phyloP scores from a whole-genome alignment of 345 rosid genomes.

The Aquilaria sinensis region DNA sequence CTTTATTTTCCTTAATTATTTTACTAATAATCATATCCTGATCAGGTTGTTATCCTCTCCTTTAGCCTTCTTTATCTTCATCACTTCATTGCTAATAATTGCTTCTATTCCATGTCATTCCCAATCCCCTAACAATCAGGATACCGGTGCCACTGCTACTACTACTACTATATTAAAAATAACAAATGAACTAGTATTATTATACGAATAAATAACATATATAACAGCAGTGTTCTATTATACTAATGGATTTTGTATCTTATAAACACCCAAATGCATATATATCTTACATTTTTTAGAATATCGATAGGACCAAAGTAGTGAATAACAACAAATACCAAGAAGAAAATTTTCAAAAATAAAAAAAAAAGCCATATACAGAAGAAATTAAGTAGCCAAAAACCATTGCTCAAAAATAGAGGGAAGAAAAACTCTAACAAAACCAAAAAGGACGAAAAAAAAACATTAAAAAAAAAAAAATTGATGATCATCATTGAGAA shows the following conservation, averaged over 20 bases:
- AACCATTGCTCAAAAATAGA: background rate
- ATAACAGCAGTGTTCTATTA: no score
- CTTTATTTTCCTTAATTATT: slow-evolving; percentile 5
- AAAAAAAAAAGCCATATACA: background rate
- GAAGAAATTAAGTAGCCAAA: background rate
- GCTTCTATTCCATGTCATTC: background rate
- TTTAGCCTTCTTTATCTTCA: background rate
- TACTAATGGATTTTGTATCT: no score
- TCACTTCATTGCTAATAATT: background rate
- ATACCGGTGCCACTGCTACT: background rate
- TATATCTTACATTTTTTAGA: no score
- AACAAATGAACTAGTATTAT: no score
- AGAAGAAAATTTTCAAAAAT: background rate
- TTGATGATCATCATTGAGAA: slow-evolving; percentile 21
- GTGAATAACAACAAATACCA: background rate
- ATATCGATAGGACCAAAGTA: background rate
- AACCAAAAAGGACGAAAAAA: background rate
- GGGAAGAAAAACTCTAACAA: background rate
- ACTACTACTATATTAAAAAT: no score
- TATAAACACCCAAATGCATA: no score
- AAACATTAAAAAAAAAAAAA: background rate
- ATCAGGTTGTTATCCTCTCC: background rate
- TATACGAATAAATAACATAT: no score
- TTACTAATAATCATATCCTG: background rate
- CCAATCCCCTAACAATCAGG: background rate